These are phyloP conservation scores for Trichoderma sp. DNA, from an alignment of 2,329 filamentous ascomycete species.

Conservation along the genomic window DNA sequence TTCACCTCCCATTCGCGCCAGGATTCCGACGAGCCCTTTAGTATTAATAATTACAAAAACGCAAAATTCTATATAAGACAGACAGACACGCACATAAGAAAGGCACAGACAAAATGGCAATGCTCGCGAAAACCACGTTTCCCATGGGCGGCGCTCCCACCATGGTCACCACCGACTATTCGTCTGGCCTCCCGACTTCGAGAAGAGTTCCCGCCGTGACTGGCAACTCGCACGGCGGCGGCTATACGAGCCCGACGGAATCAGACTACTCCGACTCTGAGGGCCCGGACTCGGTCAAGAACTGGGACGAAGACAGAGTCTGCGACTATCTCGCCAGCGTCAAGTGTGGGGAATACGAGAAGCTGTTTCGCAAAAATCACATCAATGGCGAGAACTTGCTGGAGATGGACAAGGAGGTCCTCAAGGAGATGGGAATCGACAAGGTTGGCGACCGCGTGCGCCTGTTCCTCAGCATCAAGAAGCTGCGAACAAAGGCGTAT, in stretches of 20 bases:
- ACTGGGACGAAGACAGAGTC: constrained; percentile 90
- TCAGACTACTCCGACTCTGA: constrained; percentile 89
- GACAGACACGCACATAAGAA: neutral
- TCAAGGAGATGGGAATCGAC: constrained; percentile 98
- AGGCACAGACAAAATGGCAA: constrained; percentile 56
- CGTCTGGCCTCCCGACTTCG: constrained; percentile 52
- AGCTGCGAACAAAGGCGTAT: constrained; percentile 74
- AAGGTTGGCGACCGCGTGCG: constrained; percentile 96
- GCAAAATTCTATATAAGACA: neutral
- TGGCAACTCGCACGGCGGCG: constrained; percentile 47
- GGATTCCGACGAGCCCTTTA: neutral
- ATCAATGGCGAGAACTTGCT: constrained; percentile 97
- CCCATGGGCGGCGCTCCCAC: constrained; percentile 54
- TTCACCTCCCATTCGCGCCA: neutral
- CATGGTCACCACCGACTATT: constrained; percentile 47
- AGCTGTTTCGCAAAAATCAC: constrained; percentile 85
- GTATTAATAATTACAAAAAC: neutral
- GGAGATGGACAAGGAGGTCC: constrained; percentile 93
- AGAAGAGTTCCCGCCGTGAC: constrained; percentile 55
- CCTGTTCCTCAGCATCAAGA: constrained; percentile 83
- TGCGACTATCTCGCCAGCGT: constrained; percentile 89
- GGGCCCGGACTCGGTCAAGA: constrained; percentile 72
- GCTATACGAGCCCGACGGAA: constrained; percentile 81
- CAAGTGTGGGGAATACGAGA: constrained; percentile 91
- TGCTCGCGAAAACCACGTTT: constrained; percentile 75